phyloP scores from a whole-genome alignment of 805 yeast genomes.

The Wickerhamomyces chaumierensis region DNA sequence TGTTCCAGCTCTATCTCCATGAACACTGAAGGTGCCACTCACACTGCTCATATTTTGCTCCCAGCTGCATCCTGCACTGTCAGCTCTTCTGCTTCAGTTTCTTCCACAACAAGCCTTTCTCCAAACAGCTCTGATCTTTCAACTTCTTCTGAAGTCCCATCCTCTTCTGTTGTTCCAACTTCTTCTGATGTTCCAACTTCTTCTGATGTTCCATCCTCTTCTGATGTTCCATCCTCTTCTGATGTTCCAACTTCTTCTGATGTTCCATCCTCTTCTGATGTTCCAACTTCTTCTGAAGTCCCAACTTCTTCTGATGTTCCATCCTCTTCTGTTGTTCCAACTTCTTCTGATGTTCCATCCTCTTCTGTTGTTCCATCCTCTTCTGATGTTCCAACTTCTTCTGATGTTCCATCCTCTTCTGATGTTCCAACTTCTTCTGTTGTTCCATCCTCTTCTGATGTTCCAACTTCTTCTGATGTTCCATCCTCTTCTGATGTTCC shows the following conservation, averaged over 20 bases:
- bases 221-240: neutral
- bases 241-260: neutral
- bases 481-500: neutral
- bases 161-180: conserved; percentile 1
- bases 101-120: neutral
- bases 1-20: conserved; percentile 3
- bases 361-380: neutral
- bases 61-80: neutral
- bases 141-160: neutral
- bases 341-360: neutral
- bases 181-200: conserved; percentile 1
- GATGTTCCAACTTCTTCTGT: neutral
- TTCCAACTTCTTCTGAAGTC: conserved; percentile 1
- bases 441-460: neutral
- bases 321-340: neutral
- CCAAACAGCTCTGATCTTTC: neutral
- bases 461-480: neutral
- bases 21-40: neutral
- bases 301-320: too few species aligned
- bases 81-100: conserved; percentile 1
- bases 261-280: conserved; percentile 2
- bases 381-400: neutral
- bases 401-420: neutral
- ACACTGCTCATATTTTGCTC: neutral
- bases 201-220: neutral